Conservation (phyloP, 2,329 filamentous ascomycete species). For the Colletotrichum spinosum region DNA sequence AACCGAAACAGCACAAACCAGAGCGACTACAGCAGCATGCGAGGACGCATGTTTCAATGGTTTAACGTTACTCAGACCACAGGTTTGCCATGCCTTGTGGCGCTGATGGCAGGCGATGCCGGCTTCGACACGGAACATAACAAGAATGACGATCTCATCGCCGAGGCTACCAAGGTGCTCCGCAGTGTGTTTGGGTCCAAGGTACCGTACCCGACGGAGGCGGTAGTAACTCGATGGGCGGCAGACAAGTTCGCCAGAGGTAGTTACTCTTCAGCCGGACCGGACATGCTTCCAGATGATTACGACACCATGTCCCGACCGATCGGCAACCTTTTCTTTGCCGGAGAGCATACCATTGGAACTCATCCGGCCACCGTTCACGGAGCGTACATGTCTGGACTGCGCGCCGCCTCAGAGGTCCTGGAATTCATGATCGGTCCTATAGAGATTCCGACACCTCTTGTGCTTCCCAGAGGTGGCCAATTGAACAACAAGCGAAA, state of each 20-base stretch:
- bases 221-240: conserved; percentile 92
- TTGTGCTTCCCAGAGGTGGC: conserved; percentile 76
- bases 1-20: conserved; percentile 79
- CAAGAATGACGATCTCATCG: conserved; percentile 79
- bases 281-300: conserved; percentile 84
- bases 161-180: conserved; percentile 84
- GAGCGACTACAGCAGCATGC: conserved; percentile 79
- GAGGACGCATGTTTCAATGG: conserved; percentile 97
- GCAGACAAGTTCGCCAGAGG: conserved; percentile 91
- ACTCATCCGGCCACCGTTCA: conserved; percentile 98
- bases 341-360: conserved; percentile 94
- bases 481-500: conserved; percentile 66
- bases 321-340: conserved; percentile 91
- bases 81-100: conserved; percentile 87
- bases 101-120: conserved; percentile 95
- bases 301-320: conserved; percentile 91
- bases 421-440: conserved; percentile 84
- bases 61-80: conserved; percentile 95
- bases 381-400: conserved; percentile 92
- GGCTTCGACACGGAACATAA: conserved; percentile 87
- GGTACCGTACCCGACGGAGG: conserved; percentile 84
- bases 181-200: conserved; percentile 77
- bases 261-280: conserved; percentile 94
- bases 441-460: conserved; percentile 79
- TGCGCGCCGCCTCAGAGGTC: conserved; percentile 89